phyloP scores from a whole-genome alignment of 768 basidiomycete species.

The Psilocybe azurescens region DNA sequence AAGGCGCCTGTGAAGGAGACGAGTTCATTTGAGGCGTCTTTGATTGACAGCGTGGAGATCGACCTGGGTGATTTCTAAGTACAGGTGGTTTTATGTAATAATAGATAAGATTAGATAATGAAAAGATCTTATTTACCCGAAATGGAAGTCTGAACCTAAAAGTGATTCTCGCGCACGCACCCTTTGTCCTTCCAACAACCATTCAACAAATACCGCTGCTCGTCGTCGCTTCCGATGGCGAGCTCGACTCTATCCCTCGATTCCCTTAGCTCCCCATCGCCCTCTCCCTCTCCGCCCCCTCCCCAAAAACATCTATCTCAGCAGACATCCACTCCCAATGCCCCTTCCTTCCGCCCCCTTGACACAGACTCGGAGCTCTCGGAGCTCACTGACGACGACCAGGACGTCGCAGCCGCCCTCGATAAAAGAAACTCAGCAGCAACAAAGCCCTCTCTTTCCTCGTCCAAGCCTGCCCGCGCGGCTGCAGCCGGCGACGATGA shows the following conservation, averaged over 20 bases:
- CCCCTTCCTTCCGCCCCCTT: constrained; percentile 33
- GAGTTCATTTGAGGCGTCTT: constrained; percentile 56
- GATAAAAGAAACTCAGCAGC: constrained; percentile 28
- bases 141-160: constrained; percentile 31
- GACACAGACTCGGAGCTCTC: constrained; percentile 80
- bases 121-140: constrained; percentile 13
- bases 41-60: constrained; percentile 73
- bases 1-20: constrained; percentile 29
- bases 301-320: constrained; percentile 19
- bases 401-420: constrained; percentile 42
- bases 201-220: constrained; percentile 22
- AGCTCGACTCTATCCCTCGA: constrained; percentile 69
- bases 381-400: constrained; percentile 84
- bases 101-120: constrained; percentile 37
- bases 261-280: constrained; percentile 71
- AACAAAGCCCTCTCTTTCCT: constrained; percentile 22
- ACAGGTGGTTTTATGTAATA: not conserved
- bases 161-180: constrained; percentile 48
- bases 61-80: constrained; percentile 79
- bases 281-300: constrained; percentile 53
- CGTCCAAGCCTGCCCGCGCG: constrained; percentile 23
- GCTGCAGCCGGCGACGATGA: constrained; percentile 21
- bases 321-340: constrained; percentile 23
- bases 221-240: constrained; percentile 50
- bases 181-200: constrained; percentile 30